phyloP scores from a whole-genome alignment of 257 asterid species.

The Plectranthus barbatus region DNA sequence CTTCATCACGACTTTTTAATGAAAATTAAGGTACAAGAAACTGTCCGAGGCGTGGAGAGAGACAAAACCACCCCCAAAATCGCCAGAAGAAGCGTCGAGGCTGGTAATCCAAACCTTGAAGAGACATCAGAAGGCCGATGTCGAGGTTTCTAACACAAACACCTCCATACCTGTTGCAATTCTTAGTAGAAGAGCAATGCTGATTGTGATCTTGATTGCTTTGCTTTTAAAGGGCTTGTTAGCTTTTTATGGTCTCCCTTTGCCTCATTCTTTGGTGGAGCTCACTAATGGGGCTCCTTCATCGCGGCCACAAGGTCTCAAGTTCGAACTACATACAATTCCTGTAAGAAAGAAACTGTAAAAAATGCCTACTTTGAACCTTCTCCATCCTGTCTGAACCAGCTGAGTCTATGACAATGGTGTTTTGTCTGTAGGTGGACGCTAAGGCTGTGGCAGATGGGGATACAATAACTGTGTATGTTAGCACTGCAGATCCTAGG shows the following conservation, averaged over 20 bases:
- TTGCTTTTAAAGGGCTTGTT: conserved; percentile 45
- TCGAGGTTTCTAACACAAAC: conserved; percentile 39
- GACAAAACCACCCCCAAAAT: conserved; percentile 74
- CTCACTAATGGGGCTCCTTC: conserved; percentile 44
- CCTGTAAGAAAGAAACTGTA: conserved; percentile 51
- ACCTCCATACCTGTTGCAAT: not conserved
- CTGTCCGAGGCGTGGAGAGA: conserved; percentile 91
- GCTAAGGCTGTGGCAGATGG: conserved; percentile 94
- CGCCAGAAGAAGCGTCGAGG: conserved; percentile 85
- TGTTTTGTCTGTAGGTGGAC: conserved; percentile 45
- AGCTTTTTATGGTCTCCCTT: conserved; percentile 76
- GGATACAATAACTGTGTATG: conserved; percentile 80
- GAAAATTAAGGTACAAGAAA: conserved; percentile 63
- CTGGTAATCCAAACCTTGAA: conserved; percentile 66
- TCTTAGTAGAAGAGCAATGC: not conserved
- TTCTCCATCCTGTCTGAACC: not conserved
- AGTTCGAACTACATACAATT: conserved; percentile 68
- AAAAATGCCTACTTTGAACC: not conserved
- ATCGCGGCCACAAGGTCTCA: conserved; percentile 48
- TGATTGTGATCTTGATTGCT: conserved; percentile 9
- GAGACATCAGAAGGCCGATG: conserved; percentile 87
- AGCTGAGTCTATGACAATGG: not conserved
- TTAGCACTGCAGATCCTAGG: conserved; percentile 44
- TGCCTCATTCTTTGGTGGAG: conserved; percentile 62
- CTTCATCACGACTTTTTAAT: not conserved